Base-by-base conservation (phyloP, 257 asterid species). In the Nicotiana obtusifolia region DNA sequence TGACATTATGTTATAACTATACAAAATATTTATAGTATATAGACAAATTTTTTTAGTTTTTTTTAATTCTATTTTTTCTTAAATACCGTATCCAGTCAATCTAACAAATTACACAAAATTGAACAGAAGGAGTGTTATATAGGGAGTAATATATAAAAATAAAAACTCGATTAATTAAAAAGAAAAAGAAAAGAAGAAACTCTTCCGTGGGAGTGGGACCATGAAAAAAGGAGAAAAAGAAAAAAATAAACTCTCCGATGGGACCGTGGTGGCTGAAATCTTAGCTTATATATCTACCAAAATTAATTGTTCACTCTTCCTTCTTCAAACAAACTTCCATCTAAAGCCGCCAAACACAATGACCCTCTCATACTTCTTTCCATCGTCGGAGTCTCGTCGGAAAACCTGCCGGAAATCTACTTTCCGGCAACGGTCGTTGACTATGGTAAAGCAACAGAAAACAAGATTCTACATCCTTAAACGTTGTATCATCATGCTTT, bases 391-490 rank as follows among this genome's bases (percentile, higher is more conserved):
- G 19, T 76, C 57, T 64, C 56, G 83, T 84, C 77, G 86, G 65
- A 66, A 81, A 69, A 17, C 19, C 16, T 13, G 82, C 87, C 77
- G 84, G 65, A 81, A 81, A 69, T 16, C 49, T 30, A 54, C 88
- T 16, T 82, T 87, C 56, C 80, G 80, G 81, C 65, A 60, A 64
- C 84, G 90, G 47, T 87, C 88, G 52, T n/a, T 83, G 73, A 82
- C 41, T 52, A 62, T 85, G 90, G 75, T 82, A 14, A 87, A 87
- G 62, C 86, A 56, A 59, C 87, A 84, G 66, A 87, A 82, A 77
- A 87, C 90, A 31, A 87, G 89, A 78, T 73, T 86, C 77, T 87
- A 87, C 81, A 87, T 87, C 83, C 90, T 87, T 33, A 77, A 81
- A 19, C 90, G 90, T 67, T 87, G 89, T 56, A 85, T 86, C 59